Base-by-base conservation (phyloP, 2,329 filamentous ascomycete genomes). In the Ceratocystis destructans region DNA sequence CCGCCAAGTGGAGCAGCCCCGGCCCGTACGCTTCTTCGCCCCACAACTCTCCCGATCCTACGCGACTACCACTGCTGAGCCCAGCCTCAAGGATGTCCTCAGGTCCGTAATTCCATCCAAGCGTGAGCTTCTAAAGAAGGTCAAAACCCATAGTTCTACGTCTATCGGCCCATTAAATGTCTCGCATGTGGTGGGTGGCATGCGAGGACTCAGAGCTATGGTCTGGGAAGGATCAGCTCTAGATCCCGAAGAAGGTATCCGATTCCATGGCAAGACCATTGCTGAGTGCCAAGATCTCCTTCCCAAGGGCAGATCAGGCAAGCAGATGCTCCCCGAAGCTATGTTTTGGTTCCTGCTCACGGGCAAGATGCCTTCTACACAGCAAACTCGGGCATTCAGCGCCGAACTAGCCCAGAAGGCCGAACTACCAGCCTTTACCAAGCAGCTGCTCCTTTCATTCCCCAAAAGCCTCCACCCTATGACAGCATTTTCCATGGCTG, bases 291-390 rank as follows among this genome's bases (percentile, higher is more conserved):
- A 97, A 75, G 84, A 87, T 71, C 87, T 91, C 76, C 85, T 97
- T 17, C 92, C 94, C 75, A 97, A 96, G 81, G 94, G 93, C 71
- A 90, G 83, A 68, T 85, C 88, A 2, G 90, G 93, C 72, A 95
- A 90, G 5, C 93, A 97, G 79, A 99, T 97, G 94, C 84, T 97
- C 12, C 94, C 94, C 61, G 94, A 99, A 78, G 87, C 93, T 76
- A 99, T 99, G 94, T 99, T 99, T 83, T 99, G 94, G 94, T 85
- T 97, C 53, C 85, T 99, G 63, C 82, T 99, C 71, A 99, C 94
- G 8, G 94, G 94, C 68, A 83, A 95, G 77, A 89, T 97, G 25
- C 94, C 94, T 28, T 89, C 88, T 1, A 87, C 86, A 25, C 79
- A 79, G 69, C 94, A 99, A 77, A 85, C 94, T 69, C 89, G 93